A percentile compares a stretch with the other conserved stretches of the same genome.
Conservation (phyloP, 2,329 filamentous ascomycete species). For the Aspergillus quadrilineatus region DNA sequence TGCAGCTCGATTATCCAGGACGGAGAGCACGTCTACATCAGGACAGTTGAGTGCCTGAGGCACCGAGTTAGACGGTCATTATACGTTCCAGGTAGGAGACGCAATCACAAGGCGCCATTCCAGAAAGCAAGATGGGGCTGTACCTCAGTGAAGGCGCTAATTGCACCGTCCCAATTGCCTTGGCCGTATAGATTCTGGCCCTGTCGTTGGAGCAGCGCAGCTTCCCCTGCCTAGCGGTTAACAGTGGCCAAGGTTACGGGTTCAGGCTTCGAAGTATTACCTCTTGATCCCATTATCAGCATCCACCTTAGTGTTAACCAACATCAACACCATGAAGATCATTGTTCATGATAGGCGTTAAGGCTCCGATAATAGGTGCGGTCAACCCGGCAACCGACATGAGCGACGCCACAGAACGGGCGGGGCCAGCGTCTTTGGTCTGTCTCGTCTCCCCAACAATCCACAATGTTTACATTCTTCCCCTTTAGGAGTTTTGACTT, state of each 20-base stretch:
- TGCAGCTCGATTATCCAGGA: constrained; percentile 58
- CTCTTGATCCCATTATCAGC: constrained; percentile 17
- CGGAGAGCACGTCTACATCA: constrained; percentile 34
- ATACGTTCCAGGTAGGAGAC: not conserved
- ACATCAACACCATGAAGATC: not conserved
- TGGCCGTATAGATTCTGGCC: constrained; percentile 46
- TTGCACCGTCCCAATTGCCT: constrained; percentile 44
- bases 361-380: not conserved
- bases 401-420: constrained; percentile 12
- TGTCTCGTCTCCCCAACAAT: constrained; percentile 19
- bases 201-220: constrained; percentile 32
- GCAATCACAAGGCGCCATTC: constrained; percentile 15
- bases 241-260: not conserved
- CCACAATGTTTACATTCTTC: constrained; percentile 45
- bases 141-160: constrained; percentile 45
- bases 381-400: constrained; percentile 17
- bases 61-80: not conserved
- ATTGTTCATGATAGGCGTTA: constrained; percentile 2
- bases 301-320: not conserved
- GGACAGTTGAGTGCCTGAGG: constrained; percentile 39
- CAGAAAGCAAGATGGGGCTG: constrained; percentile 7
- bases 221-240: constrained; percentile 20
- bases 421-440: constrained; percentile 24
- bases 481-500: constrained; percentile 33
- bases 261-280: not conserved